Evolutionary conservation across 371 early-diverging fungal genomes (phyloP), one percentile per base, ranked within the genome.

Genomic region (Haplosporangium sp.): DNA sequence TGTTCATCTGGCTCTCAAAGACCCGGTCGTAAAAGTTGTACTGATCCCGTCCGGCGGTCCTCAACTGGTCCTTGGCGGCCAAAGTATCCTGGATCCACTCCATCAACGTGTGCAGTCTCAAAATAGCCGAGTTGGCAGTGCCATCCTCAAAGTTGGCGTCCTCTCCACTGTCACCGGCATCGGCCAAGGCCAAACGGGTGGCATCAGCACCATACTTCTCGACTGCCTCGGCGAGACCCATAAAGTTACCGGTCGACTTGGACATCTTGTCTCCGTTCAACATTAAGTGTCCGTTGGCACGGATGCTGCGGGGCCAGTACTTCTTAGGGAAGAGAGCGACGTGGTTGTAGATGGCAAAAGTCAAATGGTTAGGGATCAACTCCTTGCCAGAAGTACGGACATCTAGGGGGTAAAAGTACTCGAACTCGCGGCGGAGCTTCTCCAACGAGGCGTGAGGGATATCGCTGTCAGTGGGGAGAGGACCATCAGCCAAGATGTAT

Each of bases 161-260:
- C 81, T 99, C 99, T 56, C 96, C 90, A 59, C 90, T 84, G 82
- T 99, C 99, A 69, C 99, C 99, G 63, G 96, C 95, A 81, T 95
- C 93, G 43, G 98, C 99, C 50, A 99, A 87, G 12, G 97, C 94
- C 83, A 99, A 89, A 64, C 99, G 94, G 10, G 98, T 97, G 16
- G 99, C 99, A 83, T 98, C 98, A 48, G 99, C 99, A 69, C 99
- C 98, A 79, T 93, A 99, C 79, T 92, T 94, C 40, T 86, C 86
- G 38, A 98, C 82, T 23, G 95, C 91, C 61, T 99, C 95, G 29
- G 86, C 83, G 62, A 98, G 89, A 50, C 97, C 98, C 86, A 99
- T 83, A 80, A 98, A 99, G 91, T 99, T 99, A 55, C 99, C 99
- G n/a, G 98, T 98, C 51, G 95, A 95, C 89, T 99, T 99, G 80